Evolutionary conservation across 1,139 yeast genomes (phyloP).

Genomic region (Geotrichum fermentans): DNA sequence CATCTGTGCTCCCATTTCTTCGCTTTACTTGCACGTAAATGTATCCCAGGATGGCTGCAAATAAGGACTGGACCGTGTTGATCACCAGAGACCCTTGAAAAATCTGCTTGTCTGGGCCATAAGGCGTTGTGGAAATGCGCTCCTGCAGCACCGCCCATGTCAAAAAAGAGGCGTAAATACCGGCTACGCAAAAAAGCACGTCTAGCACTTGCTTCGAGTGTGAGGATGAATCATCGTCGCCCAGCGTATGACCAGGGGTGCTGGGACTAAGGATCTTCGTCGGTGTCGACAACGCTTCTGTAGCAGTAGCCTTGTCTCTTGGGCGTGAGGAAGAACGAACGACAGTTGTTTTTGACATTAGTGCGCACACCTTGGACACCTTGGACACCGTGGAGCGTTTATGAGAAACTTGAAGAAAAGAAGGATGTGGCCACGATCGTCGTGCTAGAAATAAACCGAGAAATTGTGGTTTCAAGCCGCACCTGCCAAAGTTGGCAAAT

Average conservation of each 20-base stretch:
- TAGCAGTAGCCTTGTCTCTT: too few species aligned
- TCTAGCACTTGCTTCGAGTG: conserved; percentile 17
- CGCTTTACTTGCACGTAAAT: conserved; percentile 47
- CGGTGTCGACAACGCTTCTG: too few species aligned
- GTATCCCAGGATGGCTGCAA: conserved; percentile 67
- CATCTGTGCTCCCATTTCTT: conserved; percentile 29
- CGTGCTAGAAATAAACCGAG: too few species aligned
- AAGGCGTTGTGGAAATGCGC: conserved; percentile 72
- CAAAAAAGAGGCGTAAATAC: conserved; percentile 78
- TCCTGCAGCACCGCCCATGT: conserved; percentile 93
- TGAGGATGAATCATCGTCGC: not conserved
- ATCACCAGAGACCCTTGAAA: conserved; percentile 76
- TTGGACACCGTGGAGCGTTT: too few species aligned
- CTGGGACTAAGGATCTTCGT: too few species aligned
- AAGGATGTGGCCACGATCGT: too few species aligned
- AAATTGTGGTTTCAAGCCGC: too few species aligned
- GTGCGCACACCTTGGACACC: too few species aligned
- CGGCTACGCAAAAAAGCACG: conserved; percentile 54
- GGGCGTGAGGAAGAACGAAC: conserved; percentile 5
- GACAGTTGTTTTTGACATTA: conserved; percentile 8
- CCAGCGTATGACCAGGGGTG: not conserved
- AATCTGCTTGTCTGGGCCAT: conserved; percentile 53
- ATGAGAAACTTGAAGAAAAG: too few species aligned
- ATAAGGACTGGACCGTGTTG: conserved; percentile 64
- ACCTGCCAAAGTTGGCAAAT: too few species aligned